A percentile compares a stretch with the other conserved stretches of the same genome.
Conservation (phyloP, 768 basidiomycete genomes). For the Cyathus striatus region DNA sequence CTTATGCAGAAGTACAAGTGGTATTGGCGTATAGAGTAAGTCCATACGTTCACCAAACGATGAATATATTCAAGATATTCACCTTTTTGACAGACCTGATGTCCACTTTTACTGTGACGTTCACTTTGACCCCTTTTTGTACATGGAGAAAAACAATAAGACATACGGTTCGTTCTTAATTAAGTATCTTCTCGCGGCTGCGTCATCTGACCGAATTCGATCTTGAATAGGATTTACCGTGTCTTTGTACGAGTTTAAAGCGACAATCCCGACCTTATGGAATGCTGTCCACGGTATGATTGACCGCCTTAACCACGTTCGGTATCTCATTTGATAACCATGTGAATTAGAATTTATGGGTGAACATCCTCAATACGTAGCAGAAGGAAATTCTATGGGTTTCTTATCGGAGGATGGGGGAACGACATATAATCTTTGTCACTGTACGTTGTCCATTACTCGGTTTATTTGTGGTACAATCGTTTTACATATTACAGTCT, state of each 20-base stretch:
- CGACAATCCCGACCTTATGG: constrained; percentile 77
- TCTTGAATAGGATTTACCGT: constrained; percentile 53
- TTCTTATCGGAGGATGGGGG: constrained; percentile 50
- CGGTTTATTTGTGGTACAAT: neutral
- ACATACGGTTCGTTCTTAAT: constrained; percentile 45
- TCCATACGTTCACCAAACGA: constrained; percentile 1
- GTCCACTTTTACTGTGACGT: constrained; percentile 76
- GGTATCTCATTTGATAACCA: no score
- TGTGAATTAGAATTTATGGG: constrained; percentile 58
- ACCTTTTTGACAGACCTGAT: constrained; percentile 41
- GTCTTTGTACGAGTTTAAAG: constrained; percentile 67
- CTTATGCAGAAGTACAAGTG: constrained; percentile 62
- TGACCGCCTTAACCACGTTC: no score
- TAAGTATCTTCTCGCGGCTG: neutral
- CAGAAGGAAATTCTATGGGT: constrained; percentile 52
- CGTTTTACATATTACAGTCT: constrained; percentile 2
- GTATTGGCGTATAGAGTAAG: constrained; percentile 77
- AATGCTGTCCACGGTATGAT: constrained; percentile 52
- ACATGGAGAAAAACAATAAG: constrained; percentile 67
- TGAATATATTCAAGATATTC: neutral
- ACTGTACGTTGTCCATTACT: constrained; percentile 39
- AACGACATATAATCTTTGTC: constrained; percentile 66
- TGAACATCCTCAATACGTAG: constrained; percentile 49
- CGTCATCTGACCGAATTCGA: no score
- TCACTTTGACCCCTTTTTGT: constrained; percentile 60